These are phyloP conservation scores for Apiospora aurea DNA, from an alignment of 2,329 filamentous ascomycete species.

Conservation along the genomic window DNA sequence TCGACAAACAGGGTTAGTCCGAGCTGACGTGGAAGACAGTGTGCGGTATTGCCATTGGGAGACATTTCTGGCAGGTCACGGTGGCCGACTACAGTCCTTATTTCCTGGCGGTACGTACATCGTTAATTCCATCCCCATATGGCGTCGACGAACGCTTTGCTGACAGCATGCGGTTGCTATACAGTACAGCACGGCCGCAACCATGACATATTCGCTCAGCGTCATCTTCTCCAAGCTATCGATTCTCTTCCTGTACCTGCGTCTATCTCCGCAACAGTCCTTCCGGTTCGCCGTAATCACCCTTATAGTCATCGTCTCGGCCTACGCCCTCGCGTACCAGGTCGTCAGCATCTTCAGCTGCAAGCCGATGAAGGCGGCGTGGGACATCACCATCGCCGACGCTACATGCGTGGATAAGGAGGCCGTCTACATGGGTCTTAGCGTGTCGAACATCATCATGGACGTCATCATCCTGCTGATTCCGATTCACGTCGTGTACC, in stretches of 20 bases:
- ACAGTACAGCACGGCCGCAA: background rate
- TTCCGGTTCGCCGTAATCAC: background rate
- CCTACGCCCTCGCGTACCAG: slow-evolving; percentile 8
- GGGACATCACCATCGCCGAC: slow-evolving; percentile 16
- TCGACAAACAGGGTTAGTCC: background rate
- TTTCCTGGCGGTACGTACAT: background rate
- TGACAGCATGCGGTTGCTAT: background rate
- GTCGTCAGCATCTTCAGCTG: slow-evolving; percentile 22
- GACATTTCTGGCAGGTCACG: slow-evolving; percentile 3
- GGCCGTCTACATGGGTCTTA: slow-evolving; percentile 18
- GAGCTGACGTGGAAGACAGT: background rate
- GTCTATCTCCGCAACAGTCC: background rate
- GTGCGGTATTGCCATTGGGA: slow-evolving; percentile 24
- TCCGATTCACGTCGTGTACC: slow-evolving; percentile 3
- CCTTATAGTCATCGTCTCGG: background rate
- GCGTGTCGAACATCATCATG: slow-evolving; percentile 18
- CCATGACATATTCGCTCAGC: slow-evolving; percentile 9
- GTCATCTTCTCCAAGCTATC: slow-evolving; percentile 21
- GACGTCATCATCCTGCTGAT: slow-evolving; percentile 12
- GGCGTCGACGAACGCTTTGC: background rate
- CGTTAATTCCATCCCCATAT: background rate
- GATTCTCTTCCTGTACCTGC: slow-evolving; percentile 20
- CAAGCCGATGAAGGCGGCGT: background rate
- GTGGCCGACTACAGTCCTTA: slow-evolving; percentile 22
- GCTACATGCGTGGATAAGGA: background rate